phyloP scores from a whole-genome alignment of 2,329 filamentous ascomycete species.

The Xenosphaeropsis pyriputrescens region DNA sequence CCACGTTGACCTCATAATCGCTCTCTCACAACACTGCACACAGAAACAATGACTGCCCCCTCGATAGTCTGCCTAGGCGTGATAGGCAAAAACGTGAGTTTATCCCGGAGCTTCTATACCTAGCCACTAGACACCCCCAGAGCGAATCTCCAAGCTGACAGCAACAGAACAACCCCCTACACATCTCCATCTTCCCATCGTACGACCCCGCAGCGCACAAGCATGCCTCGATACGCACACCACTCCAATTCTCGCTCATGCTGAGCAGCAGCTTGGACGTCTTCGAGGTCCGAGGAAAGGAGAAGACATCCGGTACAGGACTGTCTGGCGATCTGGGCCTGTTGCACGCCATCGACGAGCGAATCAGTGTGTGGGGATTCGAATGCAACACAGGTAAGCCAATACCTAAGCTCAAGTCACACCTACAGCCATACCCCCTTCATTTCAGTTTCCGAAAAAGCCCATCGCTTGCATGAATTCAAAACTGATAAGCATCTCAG shows the following conservation, averaged over 20 bases:
- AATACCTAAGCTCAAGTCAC: too few relatives aligned
- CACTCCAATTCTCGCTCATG: conserved; percentile 84
- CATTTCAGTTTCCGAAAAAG: too few relatives aligned
- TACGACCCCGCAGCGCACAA: conserved; percentile 37
- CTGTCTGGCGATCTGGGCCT: conserved; percentile 78
- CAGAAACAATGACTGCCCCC: conserved; percentile 37
- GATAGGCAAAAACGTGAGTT: conserved; percentile 75
- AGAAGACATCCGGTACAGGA: conserved; percentile 31
- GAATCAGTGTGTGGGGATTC: conserved; percentile 87
- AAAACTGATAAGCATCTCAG: conserved; percentile 16
- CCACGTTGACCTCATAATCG: too few relatives aligned
- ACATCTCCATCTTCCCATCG: conserved; percentile 79
- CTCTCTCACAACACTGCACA: too few relatives aligned
- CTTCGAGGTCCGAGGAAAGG: conserved; percentile 71
- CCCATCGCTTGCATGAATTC: too few relatives aligned
- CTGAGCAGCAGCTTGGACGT: conserved; percentile 87
- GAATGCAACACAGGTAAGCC: conserved; percentile 62
- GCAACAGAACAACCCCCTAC: conserved; percentile 84
- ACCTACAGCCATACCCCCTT: too few relatives aligned
- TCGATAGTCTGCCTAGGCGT: conserved; percentile 88
- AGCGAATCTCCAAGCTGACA: not conserved
- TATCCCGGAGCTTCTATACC: not conserved
- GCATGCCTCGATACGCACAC: conserved; percentile 42
- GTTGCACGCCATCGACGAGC: conserved; percentile 85
- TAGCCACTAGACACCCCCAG: not conserved